Conservation (phyloP, 2,329 filamentous ascomycete species). For the Cladophialophora bantiana region DNA sequence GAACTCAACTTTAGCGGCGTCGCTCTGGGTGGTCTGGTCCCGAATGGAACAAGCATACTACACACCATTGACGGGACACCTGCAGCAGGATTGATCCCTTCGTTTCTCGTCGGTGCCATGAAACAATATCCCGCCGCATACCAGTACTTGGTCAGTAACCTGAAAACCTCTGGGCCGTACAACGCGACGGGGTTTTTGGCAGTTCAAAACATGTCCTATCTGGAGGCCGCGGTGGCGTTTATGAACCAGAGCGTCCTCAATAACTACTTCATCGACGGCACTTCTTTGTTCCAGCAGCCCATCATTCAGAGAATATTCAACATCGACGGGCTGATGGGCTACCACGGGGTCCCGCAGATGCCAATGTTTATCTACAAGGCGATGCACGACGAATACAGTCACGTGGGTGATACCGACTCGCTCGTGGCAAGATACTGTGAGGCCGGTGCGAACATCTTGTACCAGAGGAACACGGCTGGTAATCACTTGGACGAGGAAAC, state of each 20-base stretch:
- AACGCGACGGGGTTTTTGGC: conserved; percentile 15
- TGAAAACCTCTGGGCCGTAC: conserved; percentile 11
- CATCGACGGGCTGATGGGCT: conserved; percentile 43
- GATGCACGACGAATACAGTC: conserved; percentile 55
- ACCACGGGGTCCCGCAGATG: conserved; percentile 54
- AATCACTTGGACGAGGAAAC: conserved; percentile 49
- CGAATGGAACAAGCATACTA: conserved; percentile 51
- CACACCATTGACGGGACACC: conserved; percentile 44
- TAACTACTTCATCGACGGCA: conserved; percentile 10
- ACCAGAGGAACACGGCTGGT: conserved; percentile 55
- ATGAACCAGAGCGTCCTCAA: conserved; percentile 35
- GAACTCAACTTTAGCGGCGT: conserved; percentile 59
- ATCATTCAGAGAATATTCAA: neutral
- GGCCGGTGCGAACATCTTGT: conserved; percentile 52
- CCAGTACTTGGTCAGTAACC: neutral
- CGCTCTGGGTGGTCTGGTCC: conserved; percentile 58
- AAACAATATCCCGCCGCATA: conserved; percentile 42
- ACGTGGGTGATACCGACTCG: conserved; percentile 53
- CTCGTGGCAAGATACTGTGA: conserved; percentile 53
- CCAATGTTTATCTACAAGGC: conserved; percentile 62
- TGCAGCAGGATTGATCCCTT: conserved; percentile 49
- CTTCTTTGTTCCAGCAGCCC: neutral
- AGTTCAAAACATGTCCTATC: conserved; percentile 4
- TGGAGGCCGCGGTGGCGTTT: neutral
- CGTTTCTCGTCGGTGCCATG: conserved; percentile 42